These are phyloP conservation scores for Raphanus raphanistrum DNA, from an alignment of 345 rosid genomes.

Conservation along the genomic window DNA sequence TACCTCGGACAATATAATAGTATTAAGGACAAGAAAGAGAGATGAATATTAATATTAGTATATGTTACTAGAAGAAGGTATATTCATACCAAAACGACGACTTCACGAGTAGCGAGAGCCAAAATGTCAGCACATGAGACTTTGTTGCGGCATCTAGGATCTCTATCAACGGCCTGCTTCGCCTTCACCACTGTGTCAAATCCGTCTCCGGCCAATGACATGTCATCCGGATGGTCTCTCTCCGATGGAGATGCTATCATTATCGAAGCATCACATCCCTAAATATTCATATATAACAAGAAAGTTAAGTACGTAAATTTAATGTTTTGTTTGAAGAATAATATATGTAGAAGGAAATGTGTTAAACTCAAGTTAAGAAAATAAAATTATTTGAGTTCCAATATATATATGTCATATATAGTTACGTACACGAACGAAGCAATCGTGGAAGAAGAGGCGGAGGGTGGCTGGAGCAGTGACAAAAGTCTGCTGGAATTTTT, in stretches of 20 bases:
- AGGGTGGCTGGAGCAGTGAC: conserved; percentile 43
- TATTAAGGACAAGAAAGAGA: neutral
- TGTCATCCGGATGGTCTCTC: conserved; percentile 40
- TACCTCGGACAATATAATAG: conserved; percentile 21
- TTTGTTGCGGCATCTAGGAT: conserved; percentile 69
- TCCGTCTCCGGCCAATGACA: conserved; percentile 48
- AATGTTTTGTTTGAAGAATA: neutral
- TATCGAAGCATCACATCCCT: conserved; percentile 46
- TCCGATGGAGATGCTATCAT: conserved; percentile 40
- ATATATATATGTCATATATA: no score
- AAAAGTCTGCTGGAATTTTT: conserved; percentile 38
- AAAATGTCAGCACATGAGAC: conserved; percentile 93
- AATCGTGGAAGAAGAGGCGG: conserved; percentile 43
- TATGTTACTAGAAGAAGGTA: neutral
- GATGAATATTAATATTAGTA: neutral
- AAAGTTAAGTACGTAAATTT: neutral
- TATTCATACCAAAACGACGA: conserved; percentile 46
- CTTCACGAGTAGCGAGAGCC: conserved; percentile 86
- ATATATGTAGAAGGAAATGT: neutral
- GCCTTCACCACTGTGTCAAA: conserved; percentile 85
- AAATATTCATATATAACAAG: conserved; percentile 5
- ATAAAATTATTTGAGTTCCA: no score
- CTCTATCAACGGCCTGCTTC: conserved; percentile 69
- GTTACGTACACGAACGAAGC: conserved; percentile 37
- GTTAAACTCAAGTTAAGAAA: neutral